Base-by-base conservation (phyloP, 345 rosid species). In the Rhodamnia rubescens region DNA sequence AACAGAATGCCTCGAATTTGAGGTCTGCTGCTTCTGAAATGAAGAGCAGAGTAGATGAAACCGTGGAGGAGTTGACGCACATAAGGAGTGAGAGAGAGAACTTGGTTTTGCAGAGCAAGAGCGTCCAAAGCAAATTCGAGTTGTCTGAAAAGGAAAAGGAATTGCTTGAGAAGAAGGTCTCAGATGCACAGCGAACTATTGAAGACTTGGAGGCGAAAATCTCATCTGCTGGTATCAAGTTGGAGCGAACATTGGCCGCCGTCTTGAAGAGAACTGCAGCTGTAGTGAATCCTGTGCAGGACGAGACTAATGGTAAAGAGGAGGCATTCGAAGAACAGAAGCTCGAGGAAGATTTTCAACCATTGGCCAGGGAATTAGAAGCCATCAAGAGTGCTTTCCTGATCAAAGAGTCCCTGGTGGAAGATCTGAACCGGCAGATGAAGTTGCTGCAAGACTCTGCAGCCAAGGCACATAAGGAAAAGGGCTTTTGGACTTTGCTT, bases 391-490 rank as follows among this genome's bases (percentile, higher is more conserved):
- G 85, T 40, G 93, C 93, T 29, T 93, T 94, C 80, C 87, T 84
- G 88, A 85, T 81, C 86, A 93, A 91, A 89, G 95, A 94, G 86
- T 86, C 85, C 4, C 21, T 51, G 20, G 91, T 92, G 27, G 90
- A 92, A 59, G 95, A 94, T 84, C 89, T 93, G 92, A 93, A 89
- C 91, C 88, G 56, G 86, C 92, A 91, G 90, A 89, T 90, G n/a
- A 94, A 88, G 84, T 20, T 78, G 47, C 87, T 96, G 91, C 87
- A 90, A 88, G 91, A 91, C 51, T 90, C 95, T 14, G 86, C 89
- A 29, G 91, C 85, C 53, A 89, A 90, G 86, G 95, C 92, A 11
- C 87, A 91, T 7, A 95, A 91, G 91, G 91, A 91, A 88, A 94
- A 89, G 87, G 88, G 85, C 81, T 88, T 96, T 32, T 92, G 95